A percentile compares a stretch with the other conserved stretches of the same genome.
phyloP scores from a whole-genome alignment of 495 filamentous ascomycete genomes.

The Aspergillus avenaceus region DNA sequence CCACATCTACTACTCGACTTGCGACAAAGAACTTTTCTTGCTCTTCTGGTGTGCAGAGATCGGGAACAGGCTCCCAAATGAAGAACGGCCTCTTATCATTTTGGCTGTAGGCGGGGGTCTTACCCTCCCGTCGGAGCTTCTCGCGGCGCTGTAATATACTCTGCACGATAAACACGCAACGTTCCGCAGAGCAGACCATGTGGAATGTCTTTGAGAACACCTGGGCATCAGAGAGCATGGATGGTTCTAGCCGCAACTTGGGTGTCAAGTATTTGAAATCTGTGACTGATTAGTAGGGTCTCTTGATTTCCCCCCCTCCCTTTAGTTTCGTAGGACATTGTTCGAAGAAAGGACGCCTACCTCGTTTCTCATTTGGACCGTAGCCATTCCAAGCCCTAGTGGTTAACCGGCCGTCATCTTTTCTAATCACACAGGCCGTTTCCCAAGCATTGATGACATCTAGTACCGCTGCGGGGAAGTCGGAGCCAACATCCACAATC shows the following conservation, averaged over 20 bases:
- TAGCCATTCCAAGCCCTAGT: slow-evolving; percentile 94
- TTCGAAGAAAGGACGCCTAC: slow-evolving; percentile 24
- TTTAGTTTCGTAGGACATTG: not conserved
- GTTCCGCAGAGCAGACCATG: slow-evolving; percentile 74
- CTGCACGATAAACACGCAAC: slow-evolving; percentile 71
- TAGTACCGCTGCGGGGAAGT: slow-evolving; percentile 70
- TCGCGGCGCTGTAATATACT: slow-evolving; percentile 52
- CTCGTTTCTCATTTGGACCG: slow-evolving; percentile 51
- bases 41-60: slow-evolving; percentile 75
- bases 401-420: slow-evolving; percentile 64
- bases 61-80: slow-evolving; percentile 94
- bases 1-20: slow-evolving; percentile 71
- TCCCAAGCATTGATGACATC: slow-evolving; percentile 63
- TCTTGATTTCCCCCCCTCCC: no score
- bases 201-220: slow-evolving; percentile 76
- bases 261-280: slow-evolving; percentile 86
- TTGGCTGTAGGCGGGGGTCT: slow-evolving; percentile 18
- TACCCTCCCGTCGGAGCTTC: slow-evolving; percentile 26
- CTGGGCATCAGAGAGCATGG: slow-evolving; percentile 52
- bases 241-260: slow-evolving; percentile 70
- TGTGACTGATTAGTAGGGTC: slow-evolving; percentile 39
- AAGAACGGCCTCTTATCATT: slow-evolving; percentile 56
- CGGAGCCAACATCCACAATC: slow-evolving; percentile 85
- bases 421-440: slow-evolving; percentile 65
- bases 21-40: slow-evolving; percentile 67